phyloP scores from a whole-genome alignment of 169 alveolate species.

The Plasmodium sp. region DNA sequence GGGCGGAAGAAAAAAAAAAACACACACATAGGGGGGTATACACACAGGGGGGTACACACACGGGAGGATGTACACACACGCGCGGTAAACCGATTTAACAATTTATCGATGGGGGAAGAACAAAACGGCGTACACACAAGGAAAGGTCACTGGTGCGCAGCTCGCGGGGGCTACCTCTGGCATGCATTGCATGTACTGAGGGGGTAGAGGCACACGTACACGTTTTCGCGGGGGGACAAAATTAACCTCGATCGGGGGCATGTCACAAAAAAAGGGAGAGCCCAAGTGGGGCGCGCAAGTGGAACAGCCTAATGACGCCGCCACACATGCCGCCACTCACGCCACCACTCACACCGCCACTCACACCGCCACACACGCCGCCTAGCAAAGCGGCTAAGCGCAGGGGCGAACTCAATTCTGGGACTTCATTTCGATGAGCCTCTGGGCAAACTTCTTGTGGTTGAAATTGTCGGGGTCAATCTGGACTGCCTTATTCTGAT shows the following conservation, averaged over 20 bases:
- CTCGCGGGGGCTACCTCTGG: neutral
- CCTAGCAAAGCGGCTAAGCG: neutral
- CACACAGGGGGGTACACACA: too few relatives aligned
- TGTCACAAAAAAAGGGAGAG: neutral
- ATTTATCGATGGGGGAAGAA: neutral
- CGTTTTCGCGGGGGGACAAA: neutral
- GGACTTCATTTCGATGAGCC: conserved; percentile 44
- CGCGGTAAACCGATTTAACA: neutral
- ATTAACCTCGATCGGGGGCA: neutral
- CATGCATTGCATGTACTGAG: neutral
- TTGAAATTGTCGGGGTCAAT: conserved; percentile 71
- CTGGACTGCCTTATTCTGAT: conserved; percentile 70
- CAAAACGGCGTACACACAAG: neutral
- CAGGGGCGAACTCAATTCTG: conserved; percentile 16
- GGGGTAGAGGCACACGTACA: neutral
- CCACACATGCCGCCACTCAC: neutral
- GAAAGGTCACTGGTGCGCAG: neutral
- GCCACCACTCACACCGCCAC: neutral
- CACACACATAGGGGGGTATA: too few relatives aligned
- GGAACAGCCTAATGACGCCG: neutral
- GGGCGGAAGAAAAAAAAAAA: neutral
- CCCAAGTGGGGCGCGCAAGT: neutral
- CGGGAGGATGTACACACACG: neutral
- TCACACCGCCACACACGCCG: neutral
- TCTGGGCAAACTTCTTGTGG: conserved; percentile 74